Conservation (phyloP, 164 flowering plant species). For the Piper longum region DNA sequence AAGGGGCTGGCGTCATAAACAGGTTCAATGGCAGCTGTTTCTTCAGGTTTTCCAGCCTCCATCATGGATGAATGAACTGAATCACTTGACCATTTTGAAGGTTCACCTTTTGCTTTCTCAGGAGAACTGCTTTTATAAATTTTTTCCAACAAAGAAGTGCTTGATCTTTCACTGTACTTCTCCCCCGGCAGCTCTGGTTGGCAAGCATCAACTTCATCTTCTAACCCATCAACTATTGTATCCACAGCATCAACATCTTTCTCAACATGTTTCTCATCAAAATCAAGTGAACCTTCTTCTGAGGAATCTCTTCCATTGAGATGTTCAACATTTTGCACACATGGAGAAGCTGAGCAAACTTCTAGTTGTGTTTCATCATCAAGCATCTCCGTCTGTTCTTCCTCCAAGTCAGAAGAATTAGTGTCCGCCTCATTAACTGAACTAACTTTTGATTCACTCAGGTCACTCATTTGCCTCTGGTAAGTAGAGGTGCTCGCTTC, state of each 20-base stretch:
- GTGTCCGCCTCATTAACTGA: slow-evolving; percentile 55
- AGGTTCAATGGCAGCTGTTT: slow-evolving; percentile 33
- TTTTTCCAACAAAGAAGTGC: slow-evolving; percentile 8
- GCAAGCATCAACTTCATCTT: slow-evolving; percentile 11
- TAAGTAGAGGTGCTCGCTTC: slow-evolving; percentile 30
- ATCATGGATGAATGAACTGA: background rate
- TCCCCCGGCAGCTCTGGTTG: slow-evolving; percentile 11
- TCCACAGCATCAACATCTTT: slow-evolving; percentile 7
- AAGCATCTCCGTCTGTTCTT: slow-evolving; percentile 22
- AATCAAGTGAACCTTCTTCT: slow-evolving; percentile 26
- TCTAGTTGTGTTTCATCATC: slow-evolving; percentile 30
- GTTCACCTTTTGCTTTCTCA: slow-evolving; percentile 5
- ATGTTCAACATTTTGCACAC: slow-evolving; percentile 22
- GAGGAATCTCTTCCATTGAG: slow-evolving; percentile 43
- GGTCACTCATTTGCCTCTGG: slow-evolving; percentile 53
- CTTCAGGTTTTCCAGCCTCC: slow-evolving; percentile 13
- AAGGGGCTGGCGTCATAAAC: slow-evolving; percentile 66
- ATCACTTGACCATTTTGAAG: background rate
- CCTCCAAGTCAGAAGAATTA: slow-evolving; percentile 30
- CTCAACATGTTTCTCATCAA: slow-evolving; percentile 23
- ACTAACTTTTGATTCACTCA: slow-evolving; percentile 61
- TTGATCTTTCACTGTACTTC: slow-evolving; percentile 13
- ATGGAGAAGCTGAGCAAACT: slow-evolving; percentile 16
- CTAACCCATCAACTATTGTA: background rate
- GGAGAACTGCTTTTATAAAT: slow-evolving; percentile 3